Evolutionary conservation across 2,329 filamentous ascomycete species (phyloP).

Genomic region (Chalaropsis ovoidea): DNA sequence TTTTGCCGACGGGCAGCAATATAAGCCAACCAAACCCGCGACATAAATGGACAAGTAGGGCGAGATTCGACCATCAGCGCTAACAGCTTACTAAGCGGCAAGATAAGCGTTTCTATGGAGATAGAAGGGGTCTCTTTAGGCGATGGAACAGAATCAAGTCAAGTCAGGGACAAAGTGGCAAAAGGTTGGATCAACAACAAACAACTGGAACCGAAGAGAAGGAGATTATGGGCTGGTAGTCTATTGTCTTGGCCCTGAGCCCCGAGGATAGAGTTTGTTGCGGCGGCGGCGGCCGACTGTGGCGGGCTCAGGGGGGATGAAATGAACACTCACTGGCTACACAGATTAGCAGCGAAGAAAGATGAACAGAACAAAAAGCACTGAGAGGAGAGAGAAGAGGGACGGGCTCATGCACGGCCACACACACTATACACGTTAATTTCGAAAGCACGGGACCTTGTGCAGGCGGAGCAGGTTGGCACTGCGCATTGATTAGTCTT

Average conservation of each 20-base stretch:
- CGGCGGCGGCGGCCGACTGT: neutral
- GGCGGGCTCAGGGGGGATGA: neutral
- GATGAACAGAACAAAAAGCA: neutral
- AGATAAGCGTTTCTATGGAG: neutral
- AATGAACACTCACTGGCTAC: neutral
- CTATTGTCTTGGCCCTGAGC: neutral
- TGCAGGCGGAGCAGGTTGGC: constrained; percentile 3
- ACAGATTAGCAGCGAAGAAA: neutral
- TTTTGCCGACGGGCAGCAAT: neutral
- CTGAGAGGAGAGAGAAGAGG: neutral
- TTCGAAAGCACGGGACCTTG: neutral
- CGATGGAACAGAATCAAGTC: neutral
- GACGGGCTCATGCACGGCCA: neutral
- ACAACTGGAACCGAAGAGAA: neutral
- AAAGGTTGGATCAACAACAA: neutral
- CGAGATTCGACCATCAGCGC: neutral
- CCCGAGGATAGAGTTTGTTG: neutral
- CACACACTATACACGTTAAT: neutral
- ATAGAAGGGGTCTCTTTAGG: neutral
- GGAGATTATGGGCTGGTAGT: neutral
- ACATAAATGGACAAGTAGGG: neutral
- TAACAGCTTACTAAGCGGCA: neutral
- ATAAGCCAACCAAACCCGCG: neutral
- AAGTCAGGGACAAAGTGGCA: neutral
- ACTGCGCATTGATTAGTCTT: neutral